Conservation (phyloP, 139 green algal species). For the Chlamydomonas sphaeroides region DNA sequence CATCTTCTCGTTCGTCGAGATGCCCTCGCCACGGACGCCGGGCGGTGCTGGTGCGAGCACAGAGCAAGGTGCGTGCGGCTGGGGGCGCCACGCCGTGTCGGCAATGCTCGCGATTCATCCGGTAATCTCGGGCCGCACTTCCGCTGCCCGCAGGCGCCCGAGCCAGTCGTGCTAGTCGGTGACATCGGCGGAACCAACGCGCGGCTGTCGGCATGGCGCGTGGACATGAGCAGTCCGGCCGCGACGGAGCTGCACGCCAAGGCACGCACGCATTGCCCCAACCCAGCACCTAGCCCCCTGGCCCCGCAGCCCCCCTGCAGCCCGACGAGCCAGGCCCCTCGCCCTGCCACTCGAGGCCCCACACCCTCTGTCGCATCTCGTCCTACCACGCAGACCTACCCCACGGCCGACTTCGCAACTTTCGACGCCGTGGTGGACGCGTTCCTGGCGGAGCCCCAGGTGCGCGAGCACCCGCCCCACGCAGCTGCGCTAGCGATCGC, state of each 20-base stretch:
- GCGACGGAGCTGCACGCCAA: constrained; percentile 44
- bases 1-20: too few relatives aligned
- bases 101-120: too few relatives aligned
- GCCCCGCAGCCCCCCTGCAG: too few relatives aligned
- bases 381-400: constrained; percentile 64
- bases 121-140: too few relatives aligned
- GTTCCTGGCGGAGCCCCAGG: constrained; percentile 47
- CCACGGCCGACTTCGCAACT: constrained; percentile 60
- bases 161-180: constrained; percentile 75
- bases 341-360: too few relatives aligned
- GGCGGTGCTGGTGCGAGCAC: too few relatives aligned
- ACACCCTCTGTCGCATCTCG: background rate
- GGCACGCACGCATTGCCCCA: background rate
- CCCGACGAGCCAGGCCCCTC: too few relatives aligned
- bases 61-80: too few relatives aligned
- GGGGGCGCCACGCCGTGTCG: too few relatives aligned
- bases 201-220: constrained; percentile 83
- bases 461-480: constrained; percentile 11
- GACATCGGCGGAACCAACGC: constrained; percentile 97
- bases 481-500: constrained; percentile 77
- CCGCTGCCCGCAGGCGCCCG: too few relatives aligned
- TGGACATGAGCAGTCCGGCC: constrained; percentile 33
- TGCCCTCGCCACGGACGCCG: too few relatives aligned
- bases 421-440: constrained; percentile 68
- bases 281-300: too few relatives aligned